These are phyloP conservation scores for Rauvolfia tetraphylla DNA, from an alignment of 257 asterid species.

Conservation along the genomic window DNA sequence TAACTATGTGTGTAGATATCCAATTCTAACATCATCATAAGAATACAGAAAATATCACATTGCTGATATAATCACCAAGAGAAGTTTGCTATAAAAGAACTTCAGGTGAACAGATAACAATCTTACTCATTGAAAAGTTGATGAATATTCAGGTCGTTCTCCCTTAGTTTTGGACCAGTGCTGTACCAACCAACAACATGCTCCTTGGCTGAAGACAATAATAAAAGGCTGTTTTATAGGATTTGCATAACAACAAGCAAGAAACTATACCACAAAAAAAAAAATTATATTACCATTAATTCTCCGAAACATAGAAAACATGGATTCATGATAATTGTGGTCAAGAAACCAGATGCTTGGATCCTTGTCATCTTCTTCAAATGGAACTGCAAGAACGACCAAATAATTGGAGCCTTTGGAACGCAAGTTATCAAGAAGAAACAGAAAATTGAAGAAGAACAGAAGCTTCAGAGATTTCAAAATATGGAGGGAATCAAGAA, in stretches of 20 bases:
- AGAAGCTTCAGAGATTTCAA: neutral
- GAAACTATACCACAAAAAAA: constrained; percentile 5
- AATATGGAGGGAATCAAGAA: neutral
- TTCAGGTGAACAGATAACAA: neutral
- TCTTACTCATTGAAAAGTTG: constrained; percentile 77
- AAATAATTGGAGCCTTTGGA: constrained; percentile 11
- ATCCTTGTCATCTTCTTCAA: constrained; percentile 96
- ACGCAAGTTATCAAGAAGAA: neutral
- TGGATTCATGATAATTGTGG: constrained; percentile 90
- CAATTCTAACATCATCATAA: neutral
- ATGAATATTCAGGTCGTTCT: constrained; percentile 76
- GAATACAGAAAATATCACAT: neutral
- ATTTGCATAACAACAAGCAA: constrained; percentile 11
- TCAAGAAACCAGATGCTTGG: constrained; percentile 96
- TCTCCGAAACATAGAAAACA: constrained; percentile 95
- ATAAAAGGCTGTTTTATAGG: neutral
- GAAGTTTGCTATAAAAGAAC: neutral
- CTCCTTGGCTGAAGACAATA: constrained; percentile 74
- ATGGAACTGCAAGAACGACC: constrained; percentile 63
- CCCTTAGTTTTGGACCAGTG: constrained; percentile 91
- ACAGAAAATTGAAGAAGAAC: neutral
- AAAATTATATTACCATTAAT: constrained; percentile 55
- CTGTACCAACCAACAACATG: constrained; percentile 99
- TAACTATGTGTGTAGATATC: neutral
- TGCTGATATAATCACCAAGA: neutral